Base-by-base conservation (phyloP, 2,329 filamentous ascomycete species). In the Fusarium protoensiforme region DNA sequence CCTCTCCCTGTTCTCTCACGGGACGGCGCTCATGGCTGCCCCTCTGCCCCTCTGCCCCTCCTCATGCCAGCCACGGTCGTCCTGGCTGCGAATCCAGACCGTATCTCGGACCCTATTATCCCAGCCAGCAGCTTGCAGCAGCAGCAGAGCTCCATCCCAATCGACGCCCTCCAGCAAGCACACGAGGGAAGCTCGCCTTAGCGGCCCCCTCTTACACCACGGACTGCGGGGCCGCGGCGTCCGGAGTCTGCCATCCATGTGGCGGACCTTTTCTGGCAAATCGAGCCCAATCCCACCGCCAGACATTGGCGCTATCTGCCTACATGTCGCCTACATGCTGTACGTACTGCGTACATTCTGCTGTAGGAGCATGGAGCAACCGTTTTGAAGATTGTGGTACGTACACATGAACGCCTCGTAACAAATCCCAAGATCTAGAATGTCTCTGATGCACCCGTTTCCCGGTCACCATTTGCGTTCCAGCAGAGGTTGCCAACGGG, bases 161-260 rank as follows among this genome's bases (percentile, higher is more conserved):
- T 33, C 53, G 54, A 41, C 68, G 56, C 46, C 60, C 60, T 46
- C 61, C 31, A 48, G 38, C 66, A 71, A 38, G 35, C 38, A 62
- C 38, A 62, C 60, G 13, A 65, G 59, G 54, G 65, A 56, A 63
- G 67, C 67, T 74, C 68, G 57, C 64, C 29, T 74, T 74, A 65
- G 71, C 54, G 67, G 51, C 59, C 58, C 54, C 51, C 60, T 62
- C 51, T 70, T 65, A 35, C 35, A 66, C 48, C 67, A 68, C 58
- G 54, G 66, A 73, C 61, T 68, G 75, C 71, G 75, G 75, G 75
- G 73, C 73, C 62, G 68, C 31, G 48, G 65, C 35, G 68, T 65
- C 68, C 67, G 65, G 41, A 57, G 38, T 63, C 51, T 56, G 38
- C 43, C 39, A 54, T 68, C 33, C 43, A 43, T 68, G 48, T 31